phyloP scores from a whole-genome alignment of 306 rosid species.

The Sesbania bispinosa region DNA sequence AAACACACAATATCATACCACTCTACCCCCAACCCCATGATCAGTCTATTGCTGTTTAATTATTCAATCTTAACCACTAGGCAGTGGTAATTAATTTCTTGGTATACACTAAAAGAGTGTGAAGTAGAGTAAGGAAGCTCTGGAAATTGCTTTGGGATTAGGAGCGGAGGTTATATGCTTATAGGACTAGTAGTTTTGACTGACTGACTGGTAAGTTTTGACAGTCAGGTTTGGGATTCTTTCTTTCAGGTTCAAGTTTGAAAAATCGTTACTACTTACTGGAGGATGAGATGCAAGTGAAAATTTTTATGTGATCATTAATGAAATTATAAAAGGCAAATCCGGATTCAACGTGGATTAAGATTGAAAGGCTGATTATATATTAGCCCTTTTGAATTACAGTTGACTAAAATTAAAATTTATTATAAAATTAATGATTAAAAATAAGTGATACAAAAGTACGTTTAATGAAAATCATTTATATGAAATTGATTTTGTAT shows the following conservation, averaged over 20 bases:
- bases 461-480: too few species aligned
- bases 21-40: constrained; percentile 48
- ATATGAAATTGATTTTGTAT: too few species aligned
- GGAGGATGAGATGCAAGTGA: neutral
- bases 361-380: too few species aligned
- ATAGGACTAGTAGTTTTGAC: constrained; percentile 40
- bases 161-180: neutral
- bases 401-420: too few species aligned
- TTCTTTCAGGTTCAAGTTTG: neutral
- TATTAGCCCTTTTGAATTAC: too few species aligned
- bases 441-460: too few species aligned
- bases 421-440: too few species aligned
- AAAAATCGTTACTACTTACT: neutral
- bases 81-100: neutral
- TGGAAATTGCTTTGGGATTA: neutral
- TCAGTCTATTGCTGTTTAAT: neutral
- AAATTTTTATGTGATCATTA: too few species aligned
- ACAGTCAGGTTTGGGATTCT: constrained; percentile 37
- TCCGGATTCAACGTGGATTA: too few species aligned
- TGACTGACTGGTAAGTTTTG: too few species aligned
- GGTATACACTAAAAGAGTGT: neutral
- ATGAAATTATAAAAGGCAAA: too few species aligned
- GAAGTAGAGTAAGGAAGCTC: neutral
- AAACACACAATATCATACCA: constrained; percentile 80
- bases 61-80: neutral